Evolutionary conservation across 2,329 filamentous ascomycete species (phyloP), one percentile per base, ranked within the genome.

Genomic region (Alternaria consortialis): DNA sequence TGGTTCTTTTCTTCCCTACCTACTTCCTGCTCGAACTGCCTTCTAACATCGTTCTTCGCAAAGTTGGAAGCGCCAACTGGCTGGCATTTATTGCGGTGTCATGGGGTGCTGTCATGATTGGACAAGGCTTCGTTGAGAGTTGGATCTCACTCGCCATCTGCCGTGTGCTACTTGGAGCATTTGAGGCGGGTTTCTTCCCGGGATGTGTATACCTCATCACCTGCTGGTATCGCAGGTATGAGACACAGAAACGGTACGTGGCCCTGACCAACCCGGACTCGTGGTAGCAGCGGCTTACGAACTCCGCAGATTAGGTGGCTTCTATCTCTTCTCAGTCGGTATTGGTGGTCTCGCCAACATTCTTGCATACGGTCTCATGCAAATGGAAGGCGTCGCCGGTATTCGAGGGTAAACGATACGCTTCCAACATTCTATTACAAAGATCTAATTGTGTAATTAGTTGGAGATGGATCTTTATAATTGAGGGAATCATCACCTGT

Each of bases 151-250:
- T 74, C 9, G 61, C 69, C 7, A 51, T 64, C 2, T 70, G 70
- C 15, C 66, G 71, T 43, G 56, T 68, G 1, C 34, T 74, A 4
- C 68, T 74, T 1, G 71, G 72, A 48, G 50, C 62, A 5, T 69
- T 73, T 8, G 71, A 74, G 42, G 65, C 67, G 4, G 71, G 71
- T 1, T 75, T 72, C 51, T 73, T 75, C 31, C 69, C 69, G 1
- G 73, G 73, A 4, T 74, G 70, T 52, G 60, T 71, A 7, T 74
- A 74, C 34, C 54, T 74, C n/a, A 71, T 75, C 20, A 70, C 70
- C 0, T 73, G 71, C 31, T 75, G 72, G 71, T 75, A 74, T 25
- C 65, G 61, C 34, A 58, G 68, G 11, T 70, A 67, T 12, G 70
- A 73, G 34, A 62, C 62, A 25, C 65, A 70, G 40, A 71, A 69